Percentiles rank a stretch among this genome's conserved stretches.
Conservation (phyloP, 2,329 filamentous ascomycete species). For the Aureobasidium uvarum region DNA sequence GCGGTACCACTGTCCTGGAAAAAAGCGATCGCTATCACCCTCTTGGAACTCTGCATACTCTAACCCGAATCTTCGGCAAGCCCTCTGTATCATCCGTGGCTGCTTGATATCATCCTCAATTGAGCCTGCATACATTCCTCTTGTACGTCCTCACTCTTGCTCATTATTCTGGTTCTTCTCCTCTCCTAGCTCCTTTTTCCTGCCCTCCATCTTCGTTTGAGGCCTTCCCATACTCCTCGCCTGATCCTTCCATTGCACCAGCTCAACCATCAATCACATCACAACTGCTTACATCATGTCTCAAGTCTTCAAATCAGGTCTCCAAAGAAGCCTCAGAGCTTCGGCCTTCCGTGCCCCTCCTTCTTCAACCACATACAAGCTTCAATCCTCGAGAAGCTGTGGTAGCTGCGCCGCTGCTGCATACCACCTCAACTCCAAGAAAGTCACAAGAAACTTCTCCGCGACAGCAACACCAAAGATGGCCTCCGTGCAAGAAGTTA, state of each 20-base stretch:
- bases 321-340: slow-evolving; percentile 18
- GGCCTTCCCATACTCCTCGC: background rate
- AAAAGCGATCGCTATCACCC: slow-evolving; percentile 16
- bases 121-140: slow-evolving; percentile 22
- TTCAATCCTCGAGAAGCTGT: slow-evolving; percentile 19
- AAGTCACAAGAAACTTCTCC: slow-evolving; percentile 15
- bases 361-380: slow-evolving; percentile 12
- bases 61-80: slow-evolving; percentile 6
- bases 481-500: slow-evolving; percentile 23
- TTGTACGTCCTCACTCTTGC: slow-evolving; percentile 19
- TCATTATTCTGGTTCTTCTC: background rate
- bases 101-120: slow-evolving; percentile 23
- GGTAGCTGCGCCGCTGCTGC: slow-evolving; percentile 16
- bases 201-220: background rate
- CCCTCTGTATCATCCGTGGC: slow-evolving; percentile 12
- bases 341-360: background rate
- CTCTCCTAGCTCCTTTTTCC: background rate
- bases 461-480: slow-evolving; percentile 9
- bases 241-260: background rate
- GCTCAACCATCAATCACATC: no score
- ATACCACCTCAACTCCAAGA: slow-evolving; percentile 25
- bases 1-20: slow-evolving; percentile 22
- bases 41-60: slow-evolving; percentile 12
- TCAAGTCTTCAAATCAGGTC: slow-evolving; percentile 21
- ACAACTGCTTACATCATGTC: slow-evolving; percentile 21